These are phyloP conservation scores for Xylogone sp. DNA, from an alignment of 2,329 filamentous ascomycete species.

Conservation along the genomic window DNA sequence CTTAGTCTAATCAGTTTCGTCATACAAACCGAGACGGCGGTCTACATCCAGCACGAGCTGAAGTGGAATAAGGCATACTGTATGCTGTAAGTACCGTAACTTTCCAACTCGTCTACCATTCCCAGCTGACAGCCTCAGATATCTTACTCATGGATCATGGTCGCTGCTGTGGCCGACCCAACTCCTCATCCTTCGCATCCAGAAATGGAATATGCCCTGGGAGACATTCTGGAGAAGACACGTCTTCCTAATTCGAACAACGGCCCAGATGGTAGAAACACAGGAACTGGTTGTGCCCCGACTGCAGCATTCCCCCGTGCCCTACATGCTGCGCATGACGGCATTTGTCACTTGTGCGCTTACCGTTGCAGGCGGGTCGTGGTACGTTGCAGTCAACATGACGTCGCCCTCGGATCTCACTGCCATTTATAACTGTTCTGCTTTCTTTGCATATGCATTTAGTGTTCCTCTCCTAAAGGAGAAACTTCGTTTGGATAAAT, in stretches of 20 bases:
- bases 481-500: slow-evolving; percentile 78
- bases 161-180: slow-evolving; percentile 82
- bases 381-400: slow-evolving; percentile 93
- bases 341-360: slow-evolving; percentile 79
- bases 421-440: slow-evolving; percentile 98
- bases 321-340: slow-evolving; percentile 77
- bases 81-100: slow-evolving; percentile 68
- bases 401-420: slow-evolving; percentile 93
- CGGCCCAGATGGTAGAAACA: slow-evolving; percentile 81
- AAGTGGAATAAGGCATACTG: slow-evolving; percentile 99
- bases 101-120: background rate
- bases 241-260: slow-evolving; percentile 57
- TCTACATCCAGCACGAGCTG: slow-evolving; percentile 88
- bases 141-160: slow-evolving; percentile 96
- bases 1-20: slow-evolving; percentile 85
- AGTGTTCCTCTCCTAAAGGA: slow-evolving; percentile 87
- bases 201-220: slow-evolving; percentile 78
- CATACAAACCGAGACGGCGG: slow-evolving; percentile 90
- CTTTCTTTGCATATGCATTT: slow-evolving; percentile 98
- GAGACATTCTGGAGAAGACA: slow-evolving; percentile 78
- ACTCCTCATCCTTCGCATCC: slow-evolving; percentile 73
- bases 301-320: slow-evolving; percentile 49
- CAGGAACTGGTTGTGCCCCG: slow-evolving; percentile 66
- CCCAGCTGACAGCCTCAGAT: slow-evolving; percentile 36
- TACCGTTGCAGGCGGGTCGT: slow-evolving; percentile 86